Evolutionary conservation across 345 rosid species (phyloP).

Genomic region (Citrus maxima): DNA sequence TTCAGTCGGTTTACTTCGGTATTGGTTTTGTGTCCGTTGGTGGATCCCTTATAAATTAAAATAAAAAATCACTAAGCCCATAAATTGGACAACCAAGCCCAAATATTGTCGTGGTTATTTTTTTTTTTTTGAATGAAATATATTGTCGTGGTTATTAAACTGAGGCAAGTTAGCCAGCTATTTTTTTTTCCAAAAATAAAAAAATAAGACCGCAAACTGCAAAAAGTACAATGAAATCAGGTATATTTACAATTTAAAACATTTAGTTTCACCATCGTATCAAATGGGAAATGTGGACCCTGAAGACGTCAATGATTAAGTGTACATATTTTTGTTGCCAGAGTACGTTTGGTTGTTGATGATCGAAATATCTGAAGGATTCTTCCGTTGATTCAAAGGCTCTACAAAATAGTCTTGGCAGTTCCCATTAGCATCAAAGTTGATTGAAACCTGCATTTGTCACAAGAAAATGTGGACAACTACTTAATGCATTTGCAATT

Average conservation of each 20-base stretch:
- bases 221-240: too few relatives aligned
- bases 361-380: slow-evolving; percentile 64
- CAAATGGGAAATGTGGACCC: slow-evolving; percentile 85
- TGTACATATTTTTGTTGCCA: slow-evolving; percentile 42
- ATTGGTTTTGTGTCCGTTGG: background rate
- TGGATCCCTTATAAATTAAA: background rate
- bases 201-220: too few relatives aligned
- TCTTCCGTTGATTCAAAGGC: slow-evolving; percentile 49
- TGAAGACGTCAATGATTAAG: slow-evolving; percentile 59
- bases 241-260: background rate
- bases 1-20: background rate
- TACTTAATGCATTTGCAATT: too few relatives aligned
- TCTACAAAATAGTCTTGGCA: slow-evolving; percentile 43
- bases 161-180: background rate
- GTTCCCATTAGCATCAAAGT: slow-evolving; percentile 50
- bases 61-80: background rate
- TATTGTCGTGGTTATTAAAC: background rate
- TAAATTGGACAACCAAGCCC: too few relatives aligned
- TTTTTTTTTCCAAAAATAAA: background rate
- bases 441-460: slow-evolving; percentile 45
- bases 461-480: background rate
- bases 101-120: background rate
- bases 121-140: too few relatives aligned
- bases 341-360: slow-evolving; percentile 64
- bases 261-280: slow-evolving; percentile 66